Conservation (phyloP, 805 yeast species). For the Candida chilensis region DNA sequence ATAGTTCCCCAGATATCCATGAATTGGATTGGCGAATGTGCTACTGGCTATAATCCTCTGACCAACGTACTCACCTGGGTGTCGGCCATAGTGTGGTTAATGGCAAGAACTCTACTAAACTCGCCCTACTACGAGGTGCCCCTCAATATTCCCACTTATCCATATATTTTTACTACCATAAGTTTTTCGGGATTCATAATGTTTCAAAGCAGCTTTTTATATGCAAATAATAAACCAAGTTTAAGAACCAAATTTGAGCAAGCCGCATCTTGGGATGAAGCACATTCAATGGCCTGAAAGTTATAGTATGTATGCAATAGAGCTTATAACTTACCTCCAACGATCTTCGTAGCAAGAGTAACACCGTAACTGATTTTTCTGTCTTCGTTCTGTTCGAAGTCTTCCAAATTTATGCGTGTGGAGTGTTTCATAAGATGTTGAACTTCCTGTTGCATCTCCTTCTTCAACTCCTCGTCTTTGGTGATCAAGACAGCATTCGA, state of each 20-base stretch:
- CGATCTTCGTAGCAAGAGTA: conserved; percentile 51
- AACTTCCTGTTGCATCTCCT: conserved; percentile 52
- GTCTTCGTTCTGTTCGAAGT: conserved; percentile 50
- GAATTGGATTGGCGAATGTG: conserved; percentile 24
- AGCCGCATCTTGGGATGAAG: too few relatives aligned
- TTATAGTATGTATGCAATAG: background rate
- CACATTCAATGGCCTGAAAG: background rate
- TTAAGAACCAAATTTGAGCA: too few relatives aligned
- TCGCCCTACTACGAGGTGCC: too few relatives aligned
- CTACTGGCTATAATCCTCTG: conserved; percentile 8
- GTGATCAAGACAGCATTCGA: conserved; percentile 79
- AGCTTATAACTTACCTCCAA: conserved; percentile 44
- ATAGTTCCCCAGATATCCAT: conserved; percentile 30
- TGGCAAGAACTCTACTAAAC: too few relatives aligned
- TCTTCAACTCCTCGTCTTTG: conserved; percentile 48
- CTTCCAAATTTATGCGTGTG: conserved; percentile 41
- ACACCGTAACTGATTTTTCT: conserved; percentile 58
- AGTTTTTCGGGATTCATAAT: too few relatives aligned
- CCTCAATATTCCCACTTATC: too few relatives aligned
- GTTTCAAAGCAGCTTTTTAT: too few relatives aligned
- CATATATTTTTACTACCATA: too few relatives aligned
- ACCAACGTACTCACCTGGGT: background rate
- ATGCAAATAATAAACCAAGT: too few relatives aligned
- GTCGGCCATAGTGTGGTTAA: too few relatives aligned
- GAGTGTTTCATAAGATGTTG: conserved; percentile 49